Evolutionary conservation across 116 monocot genomes (phyloP), one percentile per base, ranked within the genome.

Genomic region (Phalaenopsis hybrid): DNA sequence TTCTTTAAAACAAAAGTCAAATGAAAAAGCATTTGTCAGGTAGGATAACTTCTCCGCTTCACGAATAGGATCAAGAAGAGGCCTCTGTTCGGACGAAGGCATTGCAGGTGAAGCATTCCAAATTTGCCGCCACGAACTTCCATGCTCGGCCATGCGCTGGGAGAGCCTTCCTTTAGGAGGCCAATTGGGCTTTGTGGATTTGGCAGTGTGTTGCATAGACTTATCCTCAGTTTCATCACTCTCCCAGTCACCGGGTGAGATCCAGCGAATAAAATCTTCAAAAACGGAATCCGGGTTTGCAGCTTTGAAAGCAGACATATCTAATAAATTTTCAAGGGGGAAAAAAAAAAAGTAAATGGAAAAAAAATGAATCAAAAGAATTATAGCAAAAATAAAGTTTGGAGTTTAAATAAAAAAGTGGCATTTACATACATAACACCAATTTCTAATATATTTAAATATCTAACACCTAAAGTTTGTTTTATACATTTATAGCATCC

Each of bases 261-360:
- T 93, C 95, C 98, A 98, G 79, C 98, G 88, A 77, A 98, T 94
- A 82, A 98, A 98, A 91, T 98, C 95, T 90, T 98, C 95, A 90
- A 98, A 98, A 58, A 93, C 81, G 21, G 98, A 93, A 83, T 90
- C 93, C 73, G 98, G 98, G 77, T 98, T 98, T 86, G 98, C 98
- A 85, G 94, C 95, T 88, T 98, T 98, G 67, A 98, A 98, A 43
- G 98, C 94, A 82, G 98, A 98, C 98, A 98, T 98, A 82, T 98
- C 98, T 98, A 70, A 79, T 6, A 79, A 48, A 43, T 86, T 28
- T 28, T 28, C 28, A 28, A 28, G 28, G 28, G 28, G 0, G 0
- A 28, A 28, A 28, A 28, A 28, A 28, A 78, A 18, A 51, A 78
- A 78, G 18, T 46, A 44, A 44, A 34, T 31, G 31, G 31, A 13